Conservation (phyloP, 257 asterid species). For the Linderniella brevidens region DNA sequence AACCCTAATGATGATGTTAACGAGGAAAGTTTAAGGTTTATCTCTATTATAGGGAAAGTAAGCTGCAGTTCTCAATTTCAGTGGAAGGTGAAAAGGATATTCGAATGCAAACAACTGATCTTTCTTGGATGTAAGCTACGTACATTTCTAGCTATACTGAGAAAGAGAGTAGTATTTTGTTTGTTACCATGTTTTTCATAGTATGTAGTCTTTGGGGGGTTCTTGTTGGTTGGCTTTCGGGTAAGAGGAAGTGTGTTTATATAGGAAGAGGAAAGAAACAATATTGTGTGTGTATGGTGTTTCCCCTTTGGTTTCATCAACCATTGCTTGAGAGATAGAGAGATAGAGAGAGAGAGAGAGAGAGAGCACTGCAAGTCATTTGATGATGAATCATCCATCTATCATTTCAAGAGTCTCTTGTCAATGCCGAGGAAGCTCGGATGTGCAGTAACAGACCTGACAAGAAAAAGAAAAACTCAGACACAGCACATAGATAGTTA, state of each 20-base stretch:
- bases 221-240: too few species aligned
- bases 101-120: conserved; percentile 5
- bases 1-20: conserved; percentile 5
- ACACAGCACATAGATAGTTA: conserved; percentile 14
- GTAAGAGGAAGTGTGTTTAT: too few species aligned
- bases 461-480: conserved; percentile 7
- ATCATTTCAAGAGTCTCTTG: conserved; percentile 69
- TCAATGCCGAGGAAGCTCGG: conserved; percentile 72
- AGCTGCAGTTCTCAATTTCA: conserved; percentile 21
- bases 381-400: conserved; percentile 39
- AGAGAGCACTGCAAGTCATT: conserved; percentile 29
- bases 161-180: too few species aligned
- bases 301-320: conserved; percentile 5
- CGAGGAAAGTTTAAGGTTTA: conserved; percentile 15
- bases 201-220: too few species aligned
- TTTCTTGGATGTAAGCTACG: conserved; percentile 9
- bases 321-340: too few species aligned
- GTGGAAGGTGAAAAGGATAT: conserved; percentile 14
- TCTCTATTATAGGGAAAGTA: conserved; percentile 1
- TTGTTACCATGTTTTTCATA: too few species aligned
- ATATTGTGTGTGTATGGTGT: conserved; percentile 7
- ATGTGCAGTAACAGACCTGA: conserved; percentile 20
- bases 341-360: not conserved
- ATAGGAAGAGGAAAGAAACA: conserved; percentile 6
- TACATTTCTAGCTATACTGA: not conserved